Base-by-base conservation (phyloP, 805 yeast species). In the Candida chauliodis region DNA sequence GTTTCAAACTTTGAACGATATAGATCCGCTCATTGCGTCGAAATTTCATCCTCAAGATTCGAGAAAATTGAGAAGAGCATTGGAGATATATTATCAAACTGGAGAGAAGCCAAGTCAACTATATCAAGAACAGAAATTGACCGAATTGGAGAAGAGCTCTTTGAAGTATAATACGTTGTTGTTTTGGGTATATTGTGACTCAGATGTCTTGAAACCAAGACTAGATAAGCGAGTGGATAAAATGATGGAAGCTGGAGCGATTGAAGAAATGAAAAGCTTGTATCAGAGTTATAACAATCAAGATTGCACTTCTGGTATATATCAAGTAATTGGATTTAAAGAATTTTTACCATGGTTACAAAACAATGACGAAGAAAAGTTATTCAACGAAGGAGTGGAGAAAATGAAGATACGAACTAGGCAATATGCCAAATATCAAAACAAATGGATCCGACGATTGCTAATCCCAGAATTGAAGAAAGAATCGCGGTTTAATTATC, bases 261-360 rank as follows among this genome's bases (percentile, higher is more conserved):
- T 78, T 32, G 68, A 69, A 1, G 99, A 93, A 58, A 75, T 93
- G 11, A 52, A 71, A 7, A 75, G 78, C 39, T 54, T 91, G 51
- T 78, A 76, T 53, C 52, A 59, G 0, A 64, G 62, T 19, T 82
- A 73, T 33, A 47, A 62, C 4, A 33, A 38, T 0, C 57, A 56
- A 0, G 79, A 72, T 41, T 61, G 77, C 40, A 83, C 84, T 38
- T 66, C 73, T 41, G 98, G 98, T 2, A 74, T 91, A 0, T 89
- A 89, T 89, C 98, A 93, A 61, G 96, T 86, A 1, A 86, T 91
- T 51, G 98, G 98, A 1, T 93, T 86, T 60, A 86, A 87, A 55
- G 96, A 88, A 52, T 88, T 88, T 53, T 53, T 86, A 25, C 91
- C 95, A 1, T 87, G 84, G 84, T 49, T 78, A 17, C 55, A 56